These are phyloP conservation scores for Xerocomellus intermedius DNA, from an alignment of 768 basidiomycete genomes.

Conservation along the genomic window DNA sequence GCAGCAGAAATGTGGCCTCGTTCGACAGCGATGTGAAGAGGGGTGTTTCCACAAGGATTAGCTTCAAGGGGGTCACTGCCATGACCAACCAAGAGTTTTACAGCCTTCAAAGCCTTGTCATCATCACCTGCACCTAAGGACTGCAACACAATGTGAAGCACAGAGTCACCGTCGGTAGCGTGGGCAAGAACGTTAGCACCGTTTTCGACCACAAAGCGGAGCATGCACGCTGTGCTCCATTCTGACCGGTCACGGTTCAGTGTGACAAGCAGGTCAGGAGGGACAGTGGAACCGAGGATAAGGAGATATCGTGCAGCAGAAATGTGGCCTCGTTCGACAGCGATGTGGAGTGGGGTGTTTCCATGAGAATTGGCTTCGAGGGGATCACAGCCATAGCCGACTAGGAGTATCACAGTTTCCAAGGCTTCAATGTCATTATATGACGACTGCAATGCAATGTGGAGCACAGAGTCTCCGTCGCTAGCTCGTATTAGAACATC, in stretches of 20 bases:
- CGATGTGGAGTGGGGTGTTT: too few relatives aligned
- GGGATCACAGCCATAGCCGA: not conserved
- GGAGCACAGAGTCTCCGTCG: not conserved
- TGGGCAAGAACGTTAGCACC: not conserved
- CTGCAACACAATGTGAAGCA: too few relatives aligned
- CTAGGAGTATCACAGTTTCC: not conserved
- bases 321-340: not conserved
- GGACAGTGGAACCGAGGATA: not conserved
- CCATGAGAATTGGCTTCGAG: not conserved
- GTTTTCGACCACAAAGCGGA: not conserved
- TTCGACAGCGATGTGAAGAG: too few relatives aligned
- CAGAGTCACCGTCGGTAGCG: not conserved
- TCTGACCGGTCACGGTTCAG: not conserved
- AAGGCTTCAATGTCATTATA: too few relatives aligned
- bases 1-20: too few relatives aligned
- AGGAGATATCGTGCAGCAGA: not conserved
- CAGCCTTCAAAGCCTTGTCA: too few relatives aligned
- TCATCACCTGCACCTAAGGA: too few relatives aligned
- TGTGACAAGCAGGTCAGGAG: not conserved
- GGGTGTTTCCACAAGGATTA: too few relatives aligned
- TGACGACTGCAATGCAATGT: not conserved
- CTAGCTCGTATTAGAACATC: not conserved
- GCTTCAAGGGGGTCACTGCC: too few relatives aligned
- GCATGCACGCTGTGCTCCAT: not conserved
- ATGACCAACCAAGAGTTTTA: too few relatives aligned